A percentile compares a stretch with the other conserved stretches of the same genome.
phyloP scores from a whole-genome alignment of 805 yeast species.

The Sugiyamaella boreocaroliniensis region DNA sequence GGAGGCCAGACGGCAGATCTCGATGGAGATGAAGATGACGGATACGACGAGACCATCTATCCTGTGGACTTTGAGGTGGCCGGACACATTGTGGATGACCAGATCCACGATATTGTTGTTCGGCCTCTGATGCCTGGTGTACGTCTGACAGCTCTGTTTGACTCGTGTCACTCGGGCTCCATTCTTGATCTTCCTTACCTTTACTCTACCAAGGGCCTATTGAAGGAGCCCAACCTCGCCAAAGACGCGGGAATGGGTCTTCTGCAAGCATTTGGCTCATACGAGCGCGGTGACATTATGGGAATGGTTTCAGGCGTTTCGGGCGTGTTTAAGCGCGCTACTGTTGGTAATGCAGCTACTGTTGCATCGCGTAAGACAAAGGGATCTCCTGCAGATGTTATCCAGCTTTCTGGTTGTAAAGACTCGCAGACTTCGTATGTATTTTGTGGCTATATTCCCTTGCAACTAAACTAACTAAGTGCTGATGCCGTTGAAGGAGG shows the following conservation, averaged over 20 bases:
- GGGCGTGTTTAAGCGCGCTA: slow-evolving; percentile 29
- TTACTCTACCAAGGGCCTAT: slow-evolving; percentile 75
- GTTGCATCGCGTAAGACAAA: slow-evolving; percentile 47
- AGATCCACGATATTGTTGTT: slow-evolving; percentile 66
- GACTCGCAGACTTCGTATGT: slow-evolving; percentile 62
- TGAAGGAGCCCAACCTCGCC: slow-evolving; percentile 73
- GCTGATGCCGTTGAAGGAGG: slow-evolving; percentile 77
- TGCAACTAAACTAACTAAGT: slow-evolving; percentile 2
- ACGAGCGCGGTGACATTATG: slow-evolving; percentile 54
- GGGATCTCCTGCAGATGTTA: slow-evolving; percentile 69
- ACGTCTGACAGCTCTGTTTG: slow-evolving; percentile 71
- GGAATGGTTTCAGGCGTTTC: slow-evolving; percentile 39
- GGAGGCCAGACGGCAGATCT: slow-evolving; percentile 69
- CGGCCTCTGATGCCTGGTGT: slow-evolving; percentile 64
- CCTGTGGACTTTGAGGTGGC: slow-evolving; percentile 63
- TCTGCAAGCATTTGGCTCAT: slow-evolving; percentile 50
- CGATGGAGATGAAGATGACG: slow-evolving; percentile 71
- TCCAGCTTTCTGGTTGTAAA: slow-evolving; percentile 73
- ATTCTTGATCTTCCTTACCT: slow-evolving; percentile 73
- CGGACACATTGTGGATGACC: slow-evolving; percentile 70
- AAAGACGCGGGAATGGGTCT: slow-evolving; percentile 70
- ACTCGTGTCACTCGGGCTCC: slow-evolving; percentile 83
- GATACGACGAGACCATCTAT: slow-evolving; percentile 63
- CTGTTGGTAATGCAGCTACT: slow-evolving; percentile 33
- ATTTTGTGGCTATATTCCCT: background rate